Conservation (phyloP, 2,329 filamentous ascomycete genomes). For the Penicillium sclerotigenum region DNA sequence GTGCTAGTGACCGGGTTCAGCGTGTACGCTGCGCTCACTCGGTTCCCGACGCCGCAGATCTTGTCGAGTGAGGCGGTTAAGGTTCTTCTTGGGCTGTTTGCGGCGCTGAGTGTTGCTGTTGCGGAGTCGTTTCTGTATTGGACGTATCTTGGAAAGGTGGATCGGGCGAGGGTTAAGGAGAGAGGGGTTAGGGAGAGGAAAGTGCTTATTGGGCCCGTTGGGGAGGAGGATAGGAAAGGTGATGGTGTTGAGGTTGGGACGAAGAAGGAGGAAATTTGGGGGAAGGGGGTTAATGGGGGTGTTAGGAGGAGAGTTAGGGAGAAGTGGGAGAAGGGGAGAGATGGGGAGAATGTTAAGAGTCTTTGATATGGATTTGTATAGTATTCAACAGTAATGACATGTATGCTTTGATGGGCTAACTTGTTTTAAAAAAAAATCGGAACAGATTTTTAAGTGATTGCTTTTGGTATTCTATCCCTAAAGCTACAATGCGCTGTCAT, state of each 20-base stretch:
- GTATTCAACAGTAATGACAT: not conserved
- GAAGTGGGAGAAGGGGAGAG: slow-evolving; percentile 26
- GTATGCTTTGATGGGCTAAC: not conserved
- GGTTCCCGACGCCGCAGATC: slow-evolving; percentile 36
- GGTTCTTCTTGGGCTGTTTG: slow-evolving; percentile 42
- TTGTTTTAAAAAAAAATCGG: too few relatives aligned
- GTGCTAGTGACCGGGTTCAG: slow-evolving; percentile 64
- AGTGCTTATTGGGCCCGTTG: slow-evolving; percentile 13
- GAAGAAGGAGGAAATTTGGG: slow-evolving; percentile 24
- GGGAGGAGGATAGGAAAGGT: not conserved
- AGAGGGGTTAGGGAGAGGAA: slow-evolving; percentile 39
- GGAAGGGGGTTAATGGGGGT: slow-evolving; percentile 23
- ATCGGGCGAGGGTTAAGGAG: slow-evolving; percentile 39
- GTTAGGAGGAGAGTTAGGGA: slow-evolving; percentile 19
- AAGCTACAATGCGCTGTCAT: slow-evolving; percentile 23
- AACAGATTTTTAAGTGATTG: not conserved
- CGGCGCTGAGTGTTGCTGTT: slow-evolving; percentile 44
- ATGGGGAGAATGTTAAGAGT: slow-evolving; percentile 4
- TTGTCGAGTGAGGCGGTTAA: slow-evolving; percentile 35
- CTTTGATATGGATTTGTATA: not conserved
- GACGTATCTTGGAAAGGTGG: slow-evolving; percentile 46
- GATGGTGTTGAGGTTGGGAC: slow-evolving; percentile 3
- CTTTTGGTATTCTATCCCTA: slow-evolving; percentile 18
- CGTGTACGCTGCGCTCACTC: slow-evolving; percentile 44
- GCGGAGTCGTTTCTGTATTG: slow-evolving; percentile 49